Conservation (phyloP, 2,329 filamentous ascomycete species). For the Curvularia sp. region DNA sequence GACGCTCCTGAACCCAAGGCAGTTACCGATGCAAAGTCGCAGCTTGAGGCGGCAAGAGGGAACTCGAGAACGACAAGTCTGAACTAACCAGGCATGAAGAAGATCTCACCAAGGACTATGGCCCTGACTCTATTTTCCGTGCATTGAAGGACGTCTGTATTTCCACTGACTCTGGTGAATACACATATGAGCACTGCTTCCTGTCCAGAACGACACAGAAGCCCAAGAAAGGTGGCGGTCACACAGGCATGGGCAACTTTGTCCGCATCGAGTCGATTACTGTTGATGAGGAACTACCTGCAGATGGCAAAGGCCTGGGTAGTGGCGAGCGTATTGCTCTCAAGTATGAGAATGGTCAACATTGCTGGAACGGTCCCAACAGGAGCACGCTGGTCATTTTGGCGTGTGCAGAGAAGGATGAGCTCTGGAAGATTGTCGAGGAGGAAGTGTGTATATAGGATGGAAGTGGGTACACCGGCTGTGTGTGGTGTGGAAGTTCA, state of each 20-base stretch:
- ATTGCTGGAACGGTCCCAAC: constrained; percentile 96
- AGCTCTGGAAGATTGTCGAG: constrained; percentile 90
- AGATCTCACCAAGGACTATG: constrained; percentile 86
- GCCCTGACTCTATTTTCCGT: constrained; percentile 83
- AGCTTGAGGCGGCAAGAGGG: constrained; percentile 69
- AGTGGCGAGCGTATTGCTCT: constrained; percentile 76
- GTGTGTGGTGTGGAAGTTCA: constrained; percentile 64
- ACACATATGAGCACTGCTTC: constrained; percentile 96
- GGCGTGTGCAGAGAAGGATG: constrained; percentile 86
- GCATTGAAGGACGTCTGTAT: constrained; percentile 83
- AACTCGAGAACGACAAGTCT: constrained; percentile 68
- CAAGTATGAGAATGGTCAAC: constrained; percentile 86
- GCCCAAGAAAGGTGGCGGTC: constrained; percentile 84
- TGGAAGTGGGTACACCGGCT: constrained; percentile 92
- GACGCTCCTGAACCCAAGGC: constrained; percentile 72
- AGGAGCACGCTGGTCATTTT: constrained; percentile 85
- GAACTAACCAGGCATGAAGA: constrained; percentile 69
- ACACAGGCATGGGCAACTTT: constrained; percentile 89
- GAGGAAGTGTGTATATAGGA: constrained; percentile 96
- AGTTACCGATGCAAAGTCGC: constrained; percentile 75
- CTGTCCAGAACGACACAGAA: constrained; percentile 85
- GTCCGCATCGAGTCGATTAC: constrained; percentile 69
- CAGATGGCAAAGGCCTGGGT: constrained; percentile 82
- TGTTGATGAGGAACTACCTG: constrained; percentile 78
- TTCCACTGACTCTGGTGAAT: constrained; percentile 82